phyloP scores from a whole-genome alignment of 257 asterid species.

The Osmanthus fragrans region DNA sequence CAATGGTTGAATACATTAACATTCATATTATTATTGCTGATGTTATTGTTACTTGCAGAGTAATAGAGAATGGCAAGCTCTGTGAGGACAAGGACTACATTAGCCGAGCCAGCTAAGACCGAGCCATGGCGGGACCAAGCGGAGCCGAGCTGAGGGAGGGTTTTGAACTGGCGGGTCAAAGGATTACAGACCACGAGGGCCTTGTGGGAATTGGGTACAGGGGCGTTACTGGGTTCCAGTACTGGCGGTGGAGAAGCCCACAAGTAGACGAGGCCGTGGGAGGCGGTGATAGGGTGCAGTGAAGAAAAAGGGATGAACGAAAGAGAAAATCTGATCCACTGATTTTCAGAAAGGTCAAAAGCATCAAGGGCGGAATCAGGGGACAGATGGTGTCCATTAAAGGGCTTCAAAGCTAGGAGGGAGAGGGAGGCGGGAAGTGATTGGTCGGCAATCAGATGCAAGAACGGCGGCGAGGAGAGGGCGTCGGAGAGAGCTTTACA shows the following conservation, averaged over 20 bases:
- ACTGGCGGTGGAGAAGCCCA: constrained; percentile 53
- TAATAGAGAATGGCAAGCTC: constrained; percentile 84
- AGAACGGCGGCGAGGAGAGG: constrained; percentile 72
- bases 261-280: constrained; percentile 76
- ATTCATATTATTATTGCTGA: not conserved
- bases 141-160: constrained; percentile 91
- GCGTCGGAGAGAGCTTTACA: constrained; percentile 62
- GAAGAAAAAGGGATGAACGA: constrained; percentile 80
- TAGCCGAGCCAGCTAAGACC: constrained; percentile 72
- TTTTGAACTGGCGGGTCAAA: constrained; percentile 54
- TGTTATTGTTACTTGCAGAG: constrained; percentile 20
- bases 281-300: constrained; percentile 83
- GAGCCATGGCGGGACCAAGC: constrained; percentile 99
- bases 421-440: constrained; percentile 37
- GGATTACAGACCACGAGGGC: constrained; percentile 86
- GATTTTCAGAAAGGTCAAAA: constrained; percentile 56
- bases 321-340: constrained; percentile 83
- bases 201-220: constrained; percentile 40
- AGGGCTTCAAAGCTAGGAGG: constrained; percentile 71
- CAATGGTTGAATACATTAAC: constrained; percentile 40
- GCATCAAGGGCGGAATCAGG: constrained; percentile 65
- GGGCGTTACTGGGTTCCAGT: constrained; percentile 14
- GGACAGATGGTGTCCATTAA: constrained; percentile 55
- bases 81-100: constrained; percentile 71
- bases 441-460: constrained; percentile 61